These are phyloP conservation scores for Fusarium tjaetaba DNA, from an alignment of 2,329 filamentous ascomycete genomes.

Conservation along the genomic window DNA sequence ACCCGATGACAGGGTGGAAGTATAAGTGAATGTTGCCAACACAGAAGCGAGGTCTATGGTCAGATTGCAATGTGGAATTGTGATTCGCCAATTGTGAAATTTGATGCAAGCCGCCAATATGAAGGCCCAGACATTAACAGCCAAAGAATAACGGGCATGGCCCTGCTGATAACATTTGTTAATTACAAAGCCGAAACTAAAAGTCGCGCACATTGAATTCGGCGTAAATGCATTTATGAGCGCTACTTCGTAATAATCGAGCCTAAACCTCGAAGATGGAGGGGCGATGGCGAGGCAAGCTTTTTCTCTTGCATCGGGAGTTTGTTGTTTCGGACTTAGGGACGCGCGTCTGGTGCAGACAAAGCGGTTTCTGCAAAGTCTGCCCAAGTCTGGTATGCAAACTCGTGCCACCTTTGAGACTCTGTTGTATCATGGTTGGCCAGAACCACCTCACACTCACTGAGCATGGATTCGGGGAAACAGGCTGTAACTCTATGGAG, in stretches of 20 bases:
- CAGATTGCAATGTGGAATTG: background rate
- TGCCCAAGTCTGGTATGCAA: conserved; percentile 37
- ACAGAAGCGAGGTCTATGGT: background rate
- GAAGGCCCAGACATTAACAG: background rate
- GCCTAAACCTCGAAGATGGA: background rate
- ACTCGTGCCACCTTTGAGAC: conserved; percentile 33
- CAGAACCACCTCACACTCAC: background rate
- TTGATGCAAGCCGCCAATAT: conserved; percentile 12
- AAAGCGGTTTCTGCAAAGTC: conserved; percentile 21
- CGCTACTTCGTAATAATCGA: conserved; percentile 3
- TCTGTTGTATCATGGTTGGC: conserved; percentile 22
- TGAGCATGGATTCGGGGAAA: conserved; percentile 14
- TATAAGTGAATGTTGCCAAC: background rate
- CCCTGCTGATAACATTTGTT: conserved; percentile 4
- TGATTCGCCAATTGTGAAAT: conserved; percentile 26
- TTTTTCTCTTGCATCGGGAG: conserved; percentile 11
- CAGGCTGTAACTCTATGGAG: conserved; percentile 9
- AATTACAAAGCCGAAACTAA: conserved; percentile 5
- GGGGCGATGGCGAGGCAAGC: conserved; percentile 7
- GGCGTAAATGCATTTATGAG: background rate
- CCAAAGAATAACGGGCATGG: conserved; percentile 1
- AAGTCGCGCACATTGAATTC: background rate
- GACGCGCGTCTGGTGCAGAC: conserved; percentile 35
- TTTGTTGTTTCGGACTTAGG: conserved; percentile 32
- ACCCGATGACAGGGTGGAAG: background rate